phyloP scores from a whole-genome alignment of 139 green algal species.

The Edaphochlamys debaryana region DNA sequence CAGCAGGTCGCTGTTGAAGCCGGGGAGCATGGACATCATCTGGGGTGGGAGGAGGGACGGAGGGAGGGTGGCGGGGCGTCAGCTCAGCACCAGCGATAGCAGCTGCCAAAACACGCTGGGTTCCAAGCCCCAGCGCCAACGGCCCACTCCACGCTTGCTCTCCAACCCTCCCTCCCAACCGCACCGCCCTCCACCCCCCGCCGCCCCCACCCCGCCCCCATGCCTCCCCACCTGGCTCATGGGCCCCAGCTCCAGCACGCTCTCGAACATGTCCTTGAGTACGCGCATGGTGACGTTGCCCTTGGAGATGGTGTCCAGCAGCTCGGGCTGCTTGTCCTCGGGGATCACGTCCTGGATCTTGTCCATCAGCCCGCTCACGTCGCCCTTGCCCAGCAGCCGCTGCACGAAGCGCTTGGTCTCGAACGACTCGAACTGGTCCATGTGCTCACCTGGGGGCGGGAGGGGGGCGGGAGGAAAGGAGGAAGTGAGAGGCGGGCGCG shows the following conservation, averaged over 20 bases:
- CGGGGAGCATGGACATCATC: conserved; percentile 98
- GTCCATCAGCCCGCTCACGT: conserved; percentile 94
- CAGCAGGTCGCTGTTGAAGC: conserved; percentile 87
- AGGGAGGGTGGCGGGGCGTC: not conserved
- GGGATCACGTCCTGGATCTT: conserved; percentile 93
- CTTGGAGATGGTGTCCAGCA: conserved; percentile 91
- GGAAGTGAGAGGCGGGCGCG: not conserved
- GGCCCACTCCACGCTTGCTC: no score
- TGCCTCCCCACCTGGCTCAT: conserved; percentile 75
- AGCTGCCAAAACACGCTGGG: not conserved
- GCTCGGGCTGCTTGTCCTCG: conserved; percentile 88
- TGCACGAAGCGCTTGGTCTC: conserved; percentile 96
- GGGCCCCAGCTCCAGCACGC: conserved; percentile 96
- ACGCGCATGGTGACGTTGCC: conserved; percentile 96
- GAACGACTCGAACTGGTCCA: conserved; percentile 99
- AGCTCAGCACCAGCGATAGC: not conserved
- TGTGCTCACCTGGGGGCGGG: conserved; percentile 89
- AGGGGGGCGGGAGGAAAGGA: not conserved
- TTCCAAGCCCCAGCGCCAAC: no score
- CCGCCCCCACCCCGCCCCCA: no score
- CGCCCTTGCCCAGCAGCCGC: conserved; percentile 92
- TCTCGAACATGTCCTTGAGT: conserved; percentile 96
- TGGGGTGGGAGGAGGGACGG: conserved; percentile 23
- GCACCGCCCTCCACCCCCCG: no score
- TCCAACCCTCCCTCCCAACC: no score